These are phyloP conservation scores for Fusarium oxysporum DNA, from an alignment of 2,329 filamentous ascomycete genomes.

Conservation along the genomic window DNA sequence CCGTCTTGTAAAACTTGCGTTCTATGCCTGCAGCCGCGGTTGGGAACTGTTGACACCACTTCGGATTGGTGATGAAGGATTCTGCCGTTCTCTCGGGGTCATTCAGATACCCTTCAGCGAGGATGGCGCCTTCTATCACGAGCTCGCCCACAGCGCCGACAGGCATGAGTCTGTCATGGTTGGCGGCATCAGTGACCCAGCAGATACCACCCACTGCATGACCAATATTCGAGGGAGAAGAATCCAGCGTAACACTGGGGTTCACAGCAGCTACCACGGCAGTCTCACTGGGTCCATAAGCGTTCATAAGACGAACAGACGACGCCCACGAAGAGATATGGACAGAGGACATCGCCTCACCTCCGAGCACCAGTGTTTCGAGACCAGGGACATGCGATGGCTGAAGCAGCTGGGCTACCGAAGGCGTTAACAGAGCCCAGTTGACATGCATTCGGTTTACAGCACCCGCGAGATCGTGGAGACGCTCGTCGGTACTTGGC, in stretches of 20 bases:
- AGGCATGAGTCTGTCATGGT: conserved; percentile 44
- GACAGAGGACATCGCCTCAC: conserved; percentile 39
- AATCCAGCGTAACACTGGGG: background rate
- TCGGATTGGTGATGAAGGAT: conserved; percentile 42
- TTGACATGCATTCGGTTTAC: conserved; percentile 31
- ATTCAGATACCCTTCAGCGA: conserved; percentile 64
- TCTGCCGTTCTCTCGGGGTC: conserved; percentile 46
- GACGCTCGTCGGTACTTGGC: conserved; percentile 52
- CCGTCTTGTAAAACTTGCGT: conserved; percentile 38
- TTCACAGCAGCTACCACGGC: conserved; percentile 34
- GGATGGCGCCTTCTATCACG: conserved; percentile 51
- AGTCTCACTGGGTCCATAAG: conserved; percentile 39
- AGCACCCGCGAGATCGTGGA: conserved; percentile 47
- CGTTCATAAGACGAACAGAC: conserved; percentile 35
- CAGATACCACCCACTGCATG: conserved; percentile 21
- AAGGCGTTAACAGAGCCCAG: conserved; percentile 39
- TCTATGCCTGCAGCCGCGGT: fast-evolving
- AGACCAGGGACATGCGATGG: conserved; percentile 24
- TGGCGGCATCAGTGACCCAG: conserved; percentile 44
- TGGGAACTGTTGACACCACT: conserved; percentile 13
- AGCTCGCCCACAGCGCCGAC: conserved; percentile 50
- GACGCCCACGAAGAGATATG: conserved; percentile 31
- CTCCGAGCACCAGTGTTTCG: conserved; percentile 32
- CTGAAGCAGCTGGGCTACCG: conserved; percentile 28
- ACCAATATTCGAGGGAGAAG: conserved; percentile 35